phyloP scores from a whole-genome alignment of 1,284 basidiomycete species.

The Gomphus sp. region DNA sequence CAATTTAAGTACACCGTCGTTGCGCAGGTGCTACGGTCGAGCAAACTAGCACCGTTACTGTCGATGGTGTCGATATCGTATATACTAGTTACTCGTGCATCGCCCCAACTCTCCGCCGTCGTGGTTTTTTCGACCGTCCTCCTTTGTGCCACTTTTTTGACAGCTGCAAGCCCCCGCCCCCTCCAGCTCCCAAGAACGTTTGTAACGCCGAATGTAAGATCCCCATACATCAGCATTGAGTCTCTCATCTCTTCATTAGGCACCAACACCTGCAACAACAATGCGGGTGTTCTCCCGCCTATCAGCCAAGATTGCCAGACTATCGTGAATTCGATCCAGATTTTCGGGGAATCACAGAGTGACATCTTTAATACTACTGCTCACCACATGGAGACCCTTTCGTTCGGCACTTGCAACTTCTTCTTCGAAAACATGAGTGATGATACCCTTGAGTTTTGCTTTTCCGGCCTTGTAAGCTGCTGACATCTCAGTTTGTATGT shows the following conservation, averaged over 20 bases:
- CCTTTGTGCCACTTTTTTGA: slow-evolving; percentile 1
- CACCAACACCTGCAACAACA: slow-evolving; percentile 1
- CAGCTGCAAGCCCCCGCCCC: background rate
- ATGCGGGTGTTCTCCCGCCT: slow-evolving; percentile 2
- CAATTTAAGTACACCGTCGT: background rate
- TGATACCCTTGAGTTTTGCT: background rate
- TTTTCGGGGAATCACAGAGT: background rate
- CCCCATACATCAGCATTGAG: background rate
- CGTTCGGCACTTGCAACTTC: slow-evolving; percentile 2
- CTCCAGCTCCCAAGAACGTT: slow-evolving; percentile 3
- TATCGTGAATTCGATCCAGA: background rate
- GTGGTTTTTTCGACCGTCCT: background rate
- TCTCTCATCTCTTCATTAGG: background rate
- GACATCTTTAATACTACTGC: background rate
- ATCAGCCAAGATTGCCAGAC: slow-evolving; percentile 2
- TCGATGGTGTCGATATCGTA: background rate
- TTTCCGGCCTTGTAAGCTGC: background rate
- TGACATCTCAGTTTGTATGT: background rate
- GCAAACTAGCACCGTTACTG: background rate
- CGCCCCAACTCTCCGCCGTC: background rate
- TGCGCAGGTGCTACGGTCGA: background rate
- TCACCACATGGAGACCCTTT: slow-evolving; percentile 4
- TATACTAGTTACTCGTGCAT: background rate
- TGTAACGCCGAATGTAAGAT: background rate
- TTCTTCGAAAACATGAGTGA: slow-evolving; percentile 5